Conservation (phyloP, 805 yeast genomes). For the Candida piceae region DNA sequence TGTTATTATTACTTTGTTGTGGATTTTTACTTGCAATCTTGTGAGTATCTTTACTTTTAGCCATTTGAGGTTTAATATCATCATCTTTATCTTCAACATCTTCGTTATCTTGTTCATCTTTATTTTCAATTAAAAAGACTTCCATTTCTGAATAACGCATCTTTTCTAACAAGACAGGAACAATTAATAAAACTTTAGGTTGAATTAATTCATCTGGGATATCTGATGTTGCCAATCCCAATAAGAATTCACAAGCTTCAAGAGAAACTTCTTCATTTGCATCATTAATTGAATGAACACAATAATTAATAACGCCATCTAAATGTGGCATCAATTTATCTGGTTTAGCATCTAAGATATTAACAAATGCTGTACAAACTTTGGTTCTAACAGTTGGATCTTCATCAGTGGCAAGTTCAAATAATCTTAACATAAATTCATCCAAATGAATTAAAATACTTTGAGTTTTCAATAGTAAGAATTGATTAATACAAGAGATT, state of each 20-base stretch:
- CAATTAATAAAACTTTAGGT: slow-evolving; percentile 53
- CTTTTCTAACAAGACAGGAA: slow-evolving; percentile 73
- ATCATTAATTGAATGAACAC: slow-evolving; percentile 70
- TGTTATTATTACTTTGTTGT: slow-evolving; percentile 9
- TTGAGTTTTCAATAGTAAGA: slow-evolving; percentile 66
- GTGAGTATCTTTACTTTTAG: slow-evolving; percentile 51
- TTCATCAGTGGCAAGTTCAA: slow-evolving; percentile 60
- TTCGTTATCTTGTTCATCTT: slow-evolving; percentile 74
- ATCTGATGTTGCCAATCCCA: slow-evolving; percentile 63
- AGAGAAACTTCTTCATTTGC: slow-evolving; percentile 70
- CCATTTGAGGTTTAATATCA: slow-evolving; percentile 80
- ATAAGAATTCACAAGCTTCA: slow-evolving; percentile 89
- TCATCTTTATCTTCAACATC: slow-evolving; percentile 76
- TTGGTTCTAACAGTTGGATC: slow-evolving; percentile 60
- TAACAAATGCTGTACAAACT: slow-evolving; percentile 71
- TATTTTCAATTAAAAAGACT: slow-evolving; percentile 52
- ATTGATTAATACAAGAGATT: slow-evolving; percentile 70
- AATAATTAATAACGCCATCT: slow-evolving; percentile 80
- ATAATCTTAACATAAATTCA: slow-evolving; percentile 56
- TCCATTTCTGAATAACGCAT: slow-evolving; percentile 91
- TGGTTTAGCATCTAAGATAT: slow-evolving; percentile 69
- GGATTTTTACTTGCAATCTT: slow-evolving; percentile 21
- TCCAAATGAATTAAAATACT: slow-evolving; percentile 61
- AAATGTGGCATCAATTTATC: slow-evolving; percentile 77
- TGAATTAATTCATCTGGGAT: slow-evolving; percentile 51